Percentiles rank a stretch among this genome's conserved stretches.
Conservation (phyloP, 1,139 yeast species). For the Suhomyces choctaworum region DNA sequence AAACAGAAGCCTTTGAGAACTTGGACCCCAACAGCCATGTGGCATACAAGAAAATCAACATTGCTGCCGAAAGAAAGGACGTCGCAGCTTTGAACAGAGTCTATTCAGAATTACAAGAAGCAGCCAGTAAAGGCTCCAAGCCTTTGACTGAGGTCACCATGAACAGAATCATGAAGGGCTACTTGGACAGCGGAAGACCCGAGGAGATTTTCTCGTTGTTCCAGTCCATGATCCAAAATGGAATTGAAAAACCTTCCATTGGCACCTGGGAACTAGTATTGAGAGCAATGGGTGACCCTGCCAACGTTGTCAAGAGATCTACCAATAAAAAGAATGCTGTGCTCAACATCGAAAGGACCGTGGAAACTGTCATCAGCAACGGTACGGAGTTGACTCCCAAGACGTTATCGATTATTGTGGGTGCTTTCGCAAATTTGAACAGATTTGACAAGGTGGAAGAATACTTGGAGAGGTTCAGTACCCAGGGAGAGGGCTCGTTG, state of each 20-base stretch:
- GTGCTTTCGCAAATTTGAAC: slow-evolving; percentile 39
- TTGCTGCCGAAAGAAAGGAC: slow-evolving; percentile 24
- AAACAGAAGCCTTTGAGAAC: slow-evolving; percentile 17
- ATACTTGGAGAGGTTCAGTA: slow-evolving; percentile 24
- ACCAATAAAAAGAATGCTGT: slow-evolving; percentile 20
- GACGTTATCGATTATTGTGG: slow-evolving; percentile 33
- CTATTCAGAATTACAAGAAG: slow-evolving; percentile 27
- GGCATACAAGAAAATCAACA: slow-evolving; percentile 26
- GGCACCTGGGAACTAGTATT: slow-evolving; percentile 41
- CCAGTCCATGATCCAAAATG: slow-evolving; percentile 32
- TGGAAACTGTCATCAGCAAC: slow-evolving; percentile 30
- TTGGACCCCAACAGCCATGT: slow-evolving; percentile 39
- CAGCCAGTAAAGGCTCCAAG: slow-evolving; percentile 25
- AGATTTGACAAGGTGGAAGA: slow-evolving; percentile 35
- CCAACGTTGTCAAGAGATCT: slow-evolving; percentile 18
- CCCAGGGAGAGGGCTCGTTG: slow-evolving; percentile 19
- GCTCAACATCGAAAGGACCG: slow-evolving; percentile 29
- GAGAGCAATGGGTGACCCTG: slow-evolving; percentile 39
- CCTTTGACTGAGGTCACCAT: slow-evolving; percentile 34
- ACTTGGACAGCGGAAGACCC: slow-evolving; percentile 29
- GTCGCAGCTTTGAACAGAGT: slow-evolving; percentile 21
- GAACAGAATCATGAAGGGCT: slow-evolving; percentile 37
- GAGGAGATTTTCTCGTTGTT: slow-evolving; percentile 38
- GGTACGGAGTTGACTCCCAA: slow-evolving; percentile 30
- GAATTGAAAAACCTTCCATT: slow-evolving; percentile 28